Evolutionary conservation across 2,329 filamentous ascomycete genomes (phyloP).

Genomic region (Grosmannia serpens): DNA sequence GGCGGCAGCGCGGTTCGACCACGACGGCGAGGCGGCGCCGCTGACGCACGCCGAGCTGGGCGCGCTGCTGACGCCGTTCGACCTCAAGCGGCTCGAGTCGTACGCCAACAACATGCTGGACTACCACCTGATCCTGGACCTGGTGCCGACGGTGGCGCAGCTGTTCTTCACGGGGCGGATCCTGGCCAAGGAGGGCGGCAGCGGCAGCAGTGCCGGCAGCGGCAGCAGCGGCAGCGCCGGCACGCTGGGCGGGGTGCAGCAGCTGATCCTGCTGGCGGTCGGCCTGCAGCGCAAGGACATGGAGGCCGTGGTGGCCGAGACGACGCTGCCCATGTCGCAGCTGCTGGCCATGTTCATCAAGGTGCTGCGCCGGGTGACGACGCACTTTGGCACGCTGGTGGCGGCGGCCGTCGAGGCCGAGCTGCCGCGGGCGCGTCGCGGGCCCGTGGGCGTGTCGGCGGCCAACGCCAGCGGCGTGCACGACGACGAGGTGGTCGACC

Average conservation of each 20-base stretch:
- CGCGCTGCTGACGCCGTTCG: constrained; percentile 70
- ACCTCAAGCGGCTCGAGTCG: constrained; percentile 86
- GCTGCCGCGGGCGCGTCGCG: constrained; percentile 39
- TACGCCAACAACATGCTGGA: constrained; percentile 97
- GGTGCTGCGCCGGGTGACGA: constrained; percentile 76
- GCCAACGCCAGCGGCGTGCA: constrained; percentile 52
- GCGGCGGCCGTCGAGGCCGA: constrained; percentile 60
- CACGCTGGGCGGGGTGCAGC: constrained; percentile 67
- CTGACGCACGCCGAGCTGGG: constrained; percentile 71
- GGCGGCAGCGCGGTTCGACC: constrained; percentile 32
- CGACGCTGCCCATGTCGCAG: constrained; percentile 63
- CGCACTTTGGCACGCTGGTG: constrained; percentile 64
- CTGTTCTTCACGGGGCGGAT: constrained; percentile 79
- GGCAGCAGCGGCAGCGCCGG: constrained; percentile 34
- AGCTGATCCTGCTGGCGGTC: constrained; percentile 76
- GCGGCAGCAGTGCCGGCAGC: constrained; percentile 8
- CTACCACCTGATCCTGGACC: constrained; percentile 92
- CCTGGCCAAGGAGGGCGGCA: constrained; percentile 21
- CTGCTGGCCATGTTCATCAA: constrained; percentile 96
- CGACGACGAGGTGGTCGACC: constrained; percentile 55
- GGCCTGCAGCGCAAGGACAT: constrained; percentile 86
- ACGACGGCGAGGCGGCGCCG: constrained; percentile 20
- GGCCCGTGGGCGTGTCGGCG: constrained; percentile 45
- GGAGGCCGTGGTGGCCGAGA: constrained; percentile 66
- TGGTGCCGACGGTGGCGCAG: constrained; percentile 70